A percentile compares a stretch with the other conserved stretches of the same genome.
phyloP scores from a whole-genome alignment of 2,329 filamentous ascomycete genomes.

The Huntiella savannae region DNA sequence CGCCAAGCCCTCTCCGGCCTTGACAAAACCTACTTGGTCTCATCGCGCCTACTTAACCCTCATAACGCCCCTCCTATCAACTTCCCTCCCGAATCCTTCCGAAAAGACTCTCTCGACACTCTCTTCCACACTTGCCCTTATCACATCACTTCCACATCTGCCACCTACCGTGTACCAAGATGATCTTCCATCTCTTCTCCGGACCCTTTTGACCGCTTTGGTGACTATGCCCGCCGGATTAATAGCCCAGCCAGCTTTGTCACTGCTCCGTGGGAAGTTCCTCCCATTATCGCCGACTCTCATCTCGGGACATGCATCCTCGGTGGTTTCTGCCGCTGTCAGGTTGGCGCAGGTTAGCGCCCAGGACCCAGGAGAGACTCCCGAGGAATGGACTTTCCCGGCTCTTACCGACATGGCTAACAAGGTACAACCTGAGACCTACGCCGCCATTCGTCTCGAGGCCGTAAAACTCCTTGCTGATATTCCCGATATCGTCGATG shows the following conservation, averaged over 20 bases:
- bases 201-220: constrained; percentile 29
- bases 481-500: constrained; percentile 30
- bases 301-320: constrained; percentile 28
- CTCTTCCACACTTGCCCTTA: constrained; percentile 28
- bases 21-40: constrained; percentile 26
- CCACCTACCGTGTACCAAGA: constrained; percentile 31
- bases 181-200: constrained; percentile 28
- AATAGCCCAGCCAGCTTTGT: constrained; percentile 29
- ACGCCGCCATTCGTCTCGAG: constrained; percentile 2
- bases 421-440: background rate
- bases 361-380: constrained; percentile 16
- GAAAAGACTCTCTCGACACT: constrained; percentile 15
- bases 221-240: constrained; percentile 22
- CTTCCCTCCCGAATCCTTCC: constrained; percentile 22
- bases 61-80: constrained; percentile 25
- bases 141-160: constrained; percentile 31
- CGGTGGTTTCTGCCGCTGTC: constrained; percentile 27
- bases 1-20: constrained; percentile 23
- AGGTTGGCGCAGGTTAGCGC: constrained; percentile 17
- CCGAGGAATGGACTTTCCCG: constrained; percentile 12
- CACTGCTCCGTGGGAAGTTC: constrained; percentile 27
- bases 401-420: constrained; percentile 11
- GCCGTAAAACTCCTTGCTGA: constrained; percentile 24
- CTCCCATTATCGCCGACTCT: constrained; percentile 26
- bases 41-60: constrained; percentile 31